Evolutionary conservation across 176 grass and related monocot genomes (phyloP).

Genomic region (Ananas comosus): DNA sequence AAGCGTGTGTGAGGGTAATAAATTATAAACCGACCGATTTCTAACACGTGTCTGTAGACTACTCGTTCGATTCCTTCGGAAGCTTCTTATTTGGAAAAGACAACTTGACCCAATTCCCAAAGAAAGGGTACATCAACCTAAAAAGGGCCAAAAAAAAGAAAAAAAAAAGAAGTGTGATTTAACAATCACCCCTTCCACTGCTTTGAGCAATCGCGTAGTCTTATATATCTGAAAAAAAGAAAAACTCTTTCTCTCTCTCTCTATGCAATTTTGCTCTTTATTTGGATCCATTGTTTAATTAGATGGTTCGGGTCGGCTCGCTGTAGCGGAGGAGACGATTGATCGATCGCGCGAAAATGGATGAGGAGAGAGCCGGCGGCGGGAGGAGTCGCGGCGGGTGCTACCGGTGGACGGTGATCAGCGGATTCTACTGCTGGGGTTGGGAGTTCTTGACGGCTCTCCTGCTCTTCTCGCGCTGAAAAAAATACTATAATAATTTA

Average conservation of each 20-base stretch:
- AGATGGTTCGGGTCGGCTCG: no score
- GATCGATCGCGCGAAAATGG: background rate
- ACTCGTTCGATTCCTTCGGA: constrained; percentile 1
- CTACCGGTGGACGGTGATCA: constrained; percentile 18
- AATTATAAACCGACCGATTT: background rate
- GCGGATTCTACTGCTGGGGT: constrained; percentile 89
- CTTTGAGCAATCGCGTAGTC: no score
- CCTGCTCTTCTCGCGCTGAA: constrained; percentile 55
- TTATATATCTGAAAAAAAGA: no score
- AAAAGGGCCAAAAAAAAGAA: background rate
- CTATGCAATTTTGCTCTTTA: background rate
- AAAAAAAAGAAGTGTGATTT: background rate
- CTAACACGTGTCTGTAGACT: background rate
- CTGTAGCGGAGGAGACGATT: background rate
- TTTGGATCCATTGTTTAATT: background rate
- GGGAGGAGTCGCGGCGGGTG: no score
- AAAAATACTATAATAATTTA: background rate
- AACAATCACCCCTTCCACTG: background rate
- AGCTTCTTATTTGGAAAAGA: constrained; percentile 47
- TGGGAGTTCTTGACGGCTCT: constrained; percentile 93
- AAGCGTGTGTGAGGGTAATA: background rate
- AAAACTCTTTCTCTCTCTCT: background rate
- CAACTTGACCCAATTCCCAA: background rate
- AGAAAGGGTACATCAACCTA: background rate
- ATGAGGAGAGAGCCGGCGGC: constrained; percentile 5